Evolutionary conservation across 495 filamentous ascomycete genomes (phyloP).

Genomic region (Achaetomiella virescens): DNA sequence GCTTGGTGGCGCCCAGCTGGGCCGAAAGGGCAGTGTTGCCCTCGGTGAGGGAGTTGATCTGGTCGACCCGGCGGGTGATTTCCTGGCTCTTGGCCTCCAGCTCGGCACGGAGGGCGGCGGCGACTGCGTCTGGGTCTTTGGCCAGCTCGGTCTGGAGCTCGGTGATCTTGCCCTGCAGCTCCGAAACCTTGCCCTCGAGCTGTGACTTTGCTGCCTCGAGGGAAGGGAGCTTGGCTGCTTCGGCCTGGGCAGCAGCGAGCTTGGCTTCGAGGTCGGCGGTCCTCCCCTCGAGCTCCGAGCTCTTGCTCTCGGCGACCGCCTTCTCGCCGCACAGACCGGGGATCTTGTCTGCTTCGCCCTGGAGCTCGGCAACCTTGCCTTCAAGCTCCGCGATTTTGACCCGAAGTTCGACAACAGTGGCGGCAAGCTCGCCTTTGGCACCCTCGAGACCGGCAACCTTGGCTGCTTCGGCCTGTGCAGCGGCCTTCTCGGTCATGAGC

Average conservation of each 20-base stretch:
- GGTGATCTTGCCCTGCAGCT: slow-evolving; percentile 24
- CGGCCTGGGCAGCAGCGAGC: slow-evolving; percentile 20
- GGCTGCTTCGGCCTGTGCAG: slow-evolving; percentile 27
- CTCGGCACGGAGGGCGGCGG: slow-evolving; percentile 23
- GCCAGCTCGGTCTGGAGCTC: slow-evolving; percentile 23
- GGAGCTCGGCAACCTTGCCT: slow-evolving; percentile 18
- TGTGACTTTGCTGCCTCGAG: slow-evolving; percentile 29
- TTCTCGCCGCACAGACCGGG: slow-evolving; percentile 22
- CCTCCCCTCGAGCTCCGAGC: slow-evolving; percentile 25
- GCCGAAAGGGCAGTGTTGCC: slow-evolving; percentile 21
- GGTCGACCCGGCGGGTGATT: slow-evolving; percentile 22
- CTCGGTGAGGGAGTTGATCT: slow-evolving; percentile 24
- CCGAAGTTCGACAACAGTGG: slow-evolving; percentile 23
- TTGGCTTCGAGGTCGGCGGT: slow-evolving; percentile 25
- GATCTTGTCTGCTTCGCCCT: slow-evolving; percentile 24
- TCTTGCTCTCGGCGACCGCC: slow-evolving; percentile 23
- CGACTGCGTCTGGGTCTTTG: slow-evolving; percentile 21
- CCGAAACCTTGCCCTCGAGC: slow-evolving; percentile 19
- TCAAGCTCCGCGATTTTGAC: slow-evolving; percentile 17
- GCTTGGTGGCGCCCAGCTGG: slow-evolving; percentile 22
- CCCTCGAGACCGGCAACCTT: slow-evolving; percentile 15
- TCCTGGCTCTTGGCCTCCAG: slow-evolving; percentile 26
- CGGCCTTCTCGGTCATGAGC: slow-evolving; percentile 29
- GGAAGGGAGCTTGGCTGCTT: slow-evolving; percentile 29
- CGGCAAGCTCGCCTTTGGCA: slow-evolving; percentile 22